Evolutionary conservation across 2,329 filamentous ascomycete genomes (phyloP).

Genomic region (Diaporthe vaccinii): DNA sequence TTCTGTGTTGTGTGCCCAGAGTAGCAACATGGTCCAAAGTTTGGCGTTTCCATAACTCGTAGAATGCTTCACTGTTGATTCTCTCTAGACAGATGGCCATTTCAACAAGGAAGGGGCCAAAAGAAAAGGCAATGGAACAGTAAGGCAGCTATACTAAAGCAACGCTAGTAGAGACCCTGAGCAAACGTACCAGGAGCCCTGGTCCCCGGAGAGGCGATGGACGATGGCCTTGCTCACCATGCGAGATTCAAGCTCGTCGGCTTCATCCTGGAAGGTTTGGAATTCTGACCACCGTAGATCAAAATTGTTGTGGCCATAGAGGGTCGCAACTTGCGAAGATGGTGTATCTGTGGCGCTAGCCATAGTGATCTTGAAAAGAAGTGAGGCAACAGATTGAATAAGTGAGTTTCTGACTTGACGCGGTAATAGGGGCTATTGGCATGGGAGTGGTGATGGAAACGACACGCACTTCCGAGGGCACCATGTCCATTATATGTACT

Average conservation of each 20-base stretch:
- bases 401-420: not conserved
- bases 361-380: not conserved
- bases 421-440: not conserved
- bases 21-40: not conserved
- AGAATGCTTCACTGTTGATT: not conserved
- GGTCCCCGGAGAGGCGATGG: not conserved
- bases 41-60: no score
- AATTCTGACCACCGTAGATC: slow-evolving; percentile 1
- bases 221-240: not conserved
- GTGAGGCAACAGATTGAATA: not conserved
- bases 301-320: not conserved
- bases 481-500: not conserved
- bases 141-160: not conserved
- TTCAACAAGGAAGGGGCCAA: not conserved
- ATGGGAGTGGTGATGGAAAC: not conserved
- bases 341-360: not conserved
- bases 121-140: not conserved
- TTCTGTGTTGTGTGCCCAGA: not conserved
- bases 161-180: not conserved
- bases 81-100: not conserved
- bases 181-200: not conserved
- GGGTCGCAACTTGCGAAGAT: not conserved
- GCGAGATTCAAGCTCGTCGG: not conserved
- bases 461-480: not conserved
- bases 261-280: not conserved